Conservation (phyloP, 768 basidiomycete genomes). For the Erythrobasidium yunnanense region DNA sequence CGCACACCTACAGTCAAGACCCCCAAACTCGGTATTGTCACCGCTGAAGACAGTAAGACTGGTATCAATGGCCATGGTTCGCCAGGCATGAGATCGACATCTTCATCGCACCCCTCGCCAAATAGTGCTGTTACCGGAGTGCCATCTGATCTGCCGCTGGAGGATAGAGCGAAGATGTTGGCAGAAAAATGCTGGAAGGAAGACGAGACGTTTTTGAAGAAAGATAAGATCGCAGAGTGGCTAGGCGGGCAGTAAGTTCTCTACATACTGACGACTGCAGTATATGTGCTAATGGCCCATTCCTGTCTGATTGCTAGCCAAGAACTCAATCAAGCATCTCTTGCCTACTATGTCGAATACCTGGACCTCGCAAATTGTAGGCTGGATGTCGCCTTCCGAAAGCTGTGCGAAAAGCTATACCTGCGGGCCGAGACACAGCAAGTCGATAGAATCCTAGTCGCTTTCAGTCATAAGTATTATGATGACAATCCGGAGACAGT, state of each 20-base stretch:
- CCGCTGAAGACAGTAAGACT: too few species aligned
- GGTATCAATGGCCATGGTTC: background rate
- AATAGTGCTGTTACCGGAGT: conserved; percentile 8
- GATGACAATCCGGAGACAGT: conserved; percentile 70
- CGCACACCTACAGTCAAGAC: background rate
- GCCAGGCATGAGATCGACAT: background rate
- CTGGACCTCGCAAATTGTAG: conserved; percentile 77
- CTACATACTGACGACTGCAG: background rate
- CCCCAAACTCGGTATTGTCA: background rate
- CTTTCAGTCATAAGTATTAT: conserved; percentile 81
- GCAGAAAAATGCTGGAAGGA: conserved; percentile 74
- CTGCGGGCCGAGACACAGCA: conserved; percentile 96
- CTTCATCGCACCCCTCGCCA: background rate
- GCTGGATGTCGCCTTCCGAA: conserved; percentile 84
- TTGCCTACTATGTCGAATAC: conserved; percentile 70
- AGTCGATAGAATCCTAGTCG: conserved; percentile 88
- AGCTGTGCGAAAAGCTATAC: conserved; percentile 78
- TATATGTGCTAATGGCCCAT: background rate
- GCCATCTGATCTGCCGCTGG: conserved; percentile 18
- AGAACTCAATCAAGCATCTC: conserved; percentile 59
- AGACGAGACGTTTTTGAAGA: conserved; percentile 68
- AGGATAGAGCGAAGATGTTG: conserved; percentile 54
- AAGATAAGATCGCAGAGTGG: conserved; percentile 94
- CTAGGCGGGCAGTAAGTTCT: conserved; percentile 74
- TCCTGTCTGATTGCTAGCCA: too few species aligned